Evolutionary conservation across 495 filamentous ascomycete species (phyloP).

Genomic region (Daldinia childiae): DNA sequence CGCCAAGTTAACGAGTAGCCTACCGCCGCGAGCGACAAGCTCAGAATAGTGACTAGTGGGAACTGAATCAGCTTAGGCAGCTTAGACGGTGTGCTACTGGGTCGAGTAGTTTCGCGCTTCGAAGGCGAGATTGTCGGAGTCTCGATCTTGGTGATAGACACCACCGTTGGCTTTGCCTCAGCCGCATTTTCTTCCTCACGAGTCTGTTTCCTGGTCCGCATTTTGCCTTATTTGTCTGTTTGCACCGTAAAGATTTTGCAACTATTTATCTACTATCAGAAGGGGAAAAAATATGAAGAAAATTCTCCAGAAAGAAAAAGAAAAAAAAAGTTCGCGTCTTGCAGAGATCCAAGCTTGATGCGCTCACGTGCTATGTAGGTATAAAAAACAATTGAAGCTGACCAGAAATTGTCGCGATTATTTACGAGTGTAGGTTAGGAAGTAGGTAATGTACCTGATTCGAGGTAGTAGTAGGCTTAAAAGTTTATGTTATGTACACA

Average conservation of each 20-base stretch:
- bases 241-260: not conserved
- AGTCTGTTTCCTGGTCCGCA: constrained; percentile 42
- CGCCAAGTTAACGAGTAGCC: constrained; percentile 64
- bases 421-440: not conserved
- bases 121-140: constrained; percentile 24
- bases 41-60: constrained; percentile 69
- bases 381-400: not conserved
- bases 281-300: not conserved
- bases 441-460: constrained; percentile 1
- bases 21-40: constrained; percentile 65
- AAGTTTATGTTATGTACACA: no score
- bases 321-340: not conserved
- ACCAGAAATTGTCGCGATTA: constrained; percentile 4
- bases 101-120: constrained; percentile 12
- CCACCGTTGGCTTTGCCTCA: constrained; percentile 21
- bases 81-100: constrained; percentile 39
- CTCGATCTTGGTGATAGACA: constrained; percentile 44
- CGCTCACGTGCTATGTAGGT: constrained; percentile 3
- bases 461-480: no score
- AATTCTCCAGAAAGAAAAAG: not conserved
- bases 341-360: not conserved
- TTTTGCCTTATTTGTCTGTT: constrained; percentile 8
- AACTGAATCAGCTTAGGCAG: constrained; percentile 68
- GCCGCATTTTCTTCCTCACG: constrained; percentile 29
- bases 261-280: not conserved